These are phyloP conservation scores for Fusarium mangiferae DNA, from an alignment of 2,329 filamentous ascomycete genomes.

Conservation along the genomic window DNA sequence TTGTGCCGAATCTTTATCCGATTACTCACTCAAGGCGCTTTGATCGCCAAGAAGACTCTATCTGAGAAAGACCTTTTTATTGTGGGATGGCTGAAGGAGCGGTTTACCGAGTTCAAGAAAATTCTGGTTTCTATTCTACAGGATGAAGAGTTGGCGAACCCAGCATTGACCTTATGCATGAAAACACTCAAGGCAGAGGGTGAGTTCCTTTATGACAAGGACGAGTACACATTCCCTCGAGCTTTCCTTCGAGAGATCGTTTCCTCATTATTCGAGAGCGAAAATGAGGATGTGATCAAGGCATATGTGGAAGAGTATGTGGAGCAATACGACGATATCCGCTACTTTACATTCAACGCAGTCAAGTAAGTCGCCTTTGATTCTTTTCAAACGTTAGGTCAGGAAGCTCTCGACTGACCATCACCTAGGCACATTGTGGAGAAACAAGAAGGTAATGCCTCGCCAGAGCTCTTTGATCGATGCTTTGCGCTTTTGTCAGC, in stretches of 20 bases:
- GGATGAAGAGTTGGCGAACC: slow-evolving; percentile 72
- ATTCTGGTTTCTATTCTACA: slow-evolving; percentile 70
- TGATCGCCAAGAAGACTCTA: slow-evolving; percentile 72
- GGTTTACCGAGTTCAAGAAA: slow-evolving; percentile 76
- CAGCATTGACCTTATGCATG: slow-evolving; percentile 83
- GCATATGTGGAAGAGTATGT: slow-evolving; percentile 84
- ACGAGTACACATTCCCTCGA: slow-evolving; percentile 76
- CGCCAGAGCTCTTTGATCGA: slow-evolving; percentile 59
- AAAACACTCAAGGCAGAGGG: slow-evolving; percentile 84
- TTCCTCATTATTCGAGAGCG: slow-evolving; percentile 66
- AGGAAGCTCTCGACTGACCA: neutral
- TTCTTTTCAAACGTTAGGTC: slow-evolving; percentile 9
- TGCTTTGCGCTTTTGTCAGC: slow-evolving; percentile 71
- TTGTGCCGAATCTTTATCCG: slow-evolving; percentile 88
- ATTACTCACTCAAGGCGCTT: slow-evolving; percentile 77
- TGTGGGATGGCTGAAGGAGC: slow-evolving; percentile 80
- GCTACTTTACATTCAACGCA: slow-evolving; percentile 82
- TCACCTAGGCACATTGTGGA: slow-evolving; percentile 42
- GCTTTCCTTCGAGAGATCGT: slow-evolving; percentile 74
- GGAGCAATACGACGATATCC: slow-evolving; percentile 83
- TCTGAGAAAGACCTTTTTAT: slow-evolving; percentile 80
- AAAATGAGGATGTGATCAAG: slow-evolving; percentile 68
- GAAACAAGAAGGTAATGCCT: slow-evolving; percentile 27
- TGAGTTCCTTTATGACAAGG: slow-evolving; percentile 67
- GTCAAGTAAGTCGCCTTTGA: slow-evolving; percentile 69